phyloP scores from a whole-genome alignment of 2,329 filamentous ascomycete species.

The Penicillium sp. region DNA sequence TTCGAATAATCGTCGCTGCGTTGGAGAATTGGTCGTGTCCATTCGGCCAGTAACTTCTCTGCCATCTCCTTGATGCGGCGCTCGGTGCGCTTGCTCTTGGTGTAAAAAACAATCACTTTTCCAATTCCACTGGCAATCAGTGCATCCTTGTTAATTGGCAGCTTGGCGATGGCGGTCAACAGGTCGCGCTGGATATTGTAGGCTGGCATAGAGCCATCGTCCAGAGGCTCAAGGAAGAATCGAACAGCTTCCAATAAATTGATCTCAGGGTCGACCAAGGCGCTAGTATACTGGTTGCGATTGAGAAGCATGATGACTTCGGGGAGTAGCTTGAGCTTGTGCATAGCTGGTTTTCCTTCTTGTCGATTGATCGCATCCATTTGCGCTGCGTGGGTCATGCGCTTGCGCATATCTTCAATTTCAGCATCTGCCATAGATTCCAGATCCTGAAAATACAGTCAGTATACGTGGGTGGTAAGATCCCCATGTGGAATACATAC shows the following conservation, averaged over 20 bases:
- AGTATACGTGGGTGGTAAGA: constrained; percentile 3
- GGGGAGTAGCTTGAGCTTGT: constrained; percentile 91
- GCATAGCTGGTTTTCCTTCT: constrained; percentile 74
- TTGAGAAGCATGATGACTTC: constrained; percentile 87
- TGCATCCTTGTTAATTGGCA: constrained; percentile 88
- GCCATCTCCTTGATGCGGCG: constrained; percentile 88
- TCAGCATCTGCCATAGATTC: constrained; percentile 88
- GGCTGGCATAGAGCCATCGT: constrained; percentile 88
- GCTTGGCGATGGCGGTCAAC: constrained; percentile 72
- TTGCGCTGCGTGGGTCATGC: constrained; percentile 88
- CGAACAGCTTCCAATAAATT: constrained; percentile 93
- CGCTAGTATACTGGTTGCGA: constrained; percentile 76
- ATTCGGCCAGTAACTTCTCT: constrained; percentile 87
- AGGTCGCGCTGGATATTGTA: constrained; percentile 98
- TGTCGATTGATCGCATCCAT: constrained; percentile 80
- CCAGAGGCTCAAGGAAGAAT: constrained; percentile 94
- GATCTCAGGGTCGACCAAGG: constrained; percentile 88
- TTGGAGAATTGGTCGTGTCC: constrained; percentile 92
- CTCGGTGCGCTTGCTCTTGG: constrained; percentile 87
- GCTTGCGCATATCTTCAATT: constrained; percentile 80
- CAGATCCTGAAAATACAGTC: constrained; percentile 62
- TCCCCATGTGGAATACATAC: constrained; percentile 51
- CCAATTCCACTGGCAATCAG: constrained; percentile 90
- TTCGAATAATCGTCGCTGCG: constrained; percentile 94
- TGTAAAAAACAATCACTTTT: constrained; percentile 96